Evolutionary conservation across 208 protist species (phyloP), one percentile per base, ranked within the genome.

Genomic region (Paratrypanosoma confusum): DNA sequence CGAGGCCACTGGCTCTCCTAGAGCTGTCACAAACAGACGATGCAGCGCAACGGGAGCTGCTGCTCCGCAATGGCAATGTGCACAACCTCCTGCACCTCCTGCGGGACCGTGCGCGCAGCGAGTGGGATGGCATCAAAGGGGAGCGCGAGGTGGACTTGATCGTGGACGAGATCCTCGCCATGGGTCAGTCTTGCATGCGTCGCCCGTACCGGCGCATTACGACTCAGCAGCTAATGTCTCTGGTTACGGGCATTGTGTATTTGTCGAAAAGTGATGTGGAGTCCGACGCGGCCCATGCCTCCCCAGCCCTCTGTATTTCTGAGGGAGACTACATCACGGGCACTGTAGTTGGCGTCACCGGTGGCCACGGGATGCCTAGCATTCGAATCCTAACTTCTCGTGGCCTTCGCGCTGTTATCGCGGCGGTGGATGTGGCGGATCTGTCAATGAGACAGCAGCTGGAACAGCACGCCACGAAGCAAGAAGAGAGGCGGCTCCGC

Each of bases 171-270:
- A 44, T 85, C 25, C 36, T 85, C 20, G 57, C 65, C 7, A 52
- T 61, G 21, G 70, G 75, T 14, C 54, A 39, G 28, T 80, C 71
- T 21, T 78, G 69, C 20, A 23, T 78, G 24, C 70, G 74, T 17
- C 66, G 81, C 24, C 81, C 72, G 26, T 91, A 79, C 62, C 71
- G 82, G 24, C 59, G 70, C 18, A 27, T 91, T 8, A 81, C 78
- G 3, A 66, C 55, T 8, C 45, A 66, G 7, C 74, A 82, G 52
- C 65, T 91, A 11, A 81, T 91, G 68, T 40, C 47, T 8, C 54
- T 40, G 32, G 36, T 86, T 14, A 87, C 82, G 3, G 77, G 78
- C 6, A 66, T 88, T 31, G 65, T 60, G 7, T 88, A 67, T 38
- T 53, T 78, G 23, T 50, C 64, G 32, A 41, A 44, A 10, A 22